phyloP scores from a whole-genome alignment of 2,329 filamentous ascomycete species.

The Penicillium sclerotigenum region DNA sequence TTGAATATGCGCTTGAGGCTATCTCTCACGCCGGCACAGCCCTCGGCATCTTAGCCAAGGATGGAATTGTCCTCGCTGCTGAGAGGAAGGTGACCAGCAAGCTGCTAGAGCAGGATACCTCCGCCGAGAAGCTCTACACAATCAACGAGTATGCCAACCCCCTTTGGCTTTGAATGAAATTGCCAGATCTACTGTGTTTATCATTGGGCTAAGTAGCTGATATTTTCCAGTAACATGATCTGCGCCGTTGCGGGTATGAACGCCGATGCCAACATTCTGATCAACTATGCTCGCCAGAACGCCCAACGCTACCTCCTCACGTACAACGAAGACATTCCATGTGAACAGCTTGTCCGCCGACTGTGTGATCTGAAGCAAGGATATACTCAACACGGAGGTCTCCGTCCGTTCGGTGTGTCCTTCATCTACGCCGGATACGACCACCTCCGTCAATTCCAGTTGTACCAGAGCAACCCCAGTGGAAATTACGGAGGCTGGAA shows the following conservation, averaged over 20 bases:
- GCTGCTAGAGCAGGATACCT: conserved; percentile 97
- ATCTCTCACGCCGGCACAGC: conserved; percentile 98
- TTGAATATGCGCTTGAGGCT: conserved; percentile 98
- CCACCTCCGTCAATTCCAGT: conserved; percentile 91
- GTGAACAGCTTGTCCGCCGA: conserved; percentile 94
- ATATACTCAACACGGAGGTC: conserved; percentile 97
- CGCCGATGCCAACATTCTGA: conserved; percentile 98
- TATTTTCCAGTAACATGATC: conserved; percentile 84
- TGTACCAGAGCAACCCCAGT: conserved; percentile 98
- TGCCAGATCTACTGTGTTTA: background rate
- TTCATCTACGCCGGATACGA: conserved; percentile 99
- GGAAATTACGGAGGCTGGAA: conserved; percentile 99
- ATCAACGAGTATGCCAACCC: conserved; percentile 78
- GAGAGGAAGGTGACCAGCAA: conserved; percentile 99
- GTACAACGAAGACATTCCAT: conserved; percentile 99
- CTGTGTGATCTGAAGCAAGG: conserved; percentile 98
- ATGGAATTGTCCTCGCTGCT: conserved; percentile 96
- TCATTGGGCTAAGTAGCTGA: conserved; percentile 14
- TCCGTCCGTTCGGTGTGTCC: conserved; percentile 95
- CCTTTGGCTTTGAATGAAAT: background rate
- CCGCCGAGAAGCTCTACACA: conserved; percentile 99
- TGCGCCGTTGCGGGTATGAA: conserved; percentile 99
- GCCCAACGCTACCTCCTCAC: conserved; percentile 97
- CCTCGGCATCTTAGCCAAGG: conserved; percentile 92
- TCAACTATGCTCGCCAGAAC: conserved; percentile 97